Percentiles rank a stretch among this genome's conserved stretches.
These are phyloP conservation scores for Dissophora ornata DNA, from an alignment of 192 early-diverging fungal species.

Conservation along the genomic window DNA sequence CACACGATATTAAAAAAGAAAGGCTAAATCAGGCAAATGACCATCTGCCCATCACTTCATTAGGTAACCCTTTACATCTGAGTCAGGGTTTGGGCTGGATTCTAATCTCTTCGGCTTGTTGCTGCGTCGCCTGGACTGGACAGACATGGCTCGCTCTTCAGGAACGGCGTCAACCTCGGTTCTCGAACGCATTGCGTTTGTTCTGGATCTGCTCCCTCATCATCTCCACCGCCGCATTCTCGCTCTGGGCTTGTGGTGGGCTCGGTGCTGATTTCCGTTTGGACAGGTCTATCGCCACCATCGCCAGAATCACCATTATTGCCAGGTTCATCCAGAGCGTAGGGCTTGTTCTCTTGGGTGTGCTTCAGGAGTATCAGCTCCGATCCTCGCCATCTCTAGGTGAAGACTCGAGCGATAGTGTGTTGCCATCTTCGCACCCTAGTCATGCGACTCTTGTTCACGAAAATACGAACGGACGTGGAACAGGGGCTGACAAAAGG, in stretches of 20 bases:
- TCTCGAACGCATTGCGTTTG: slow-evolving; percentile 19
- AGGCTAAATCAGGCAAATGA: background rate
- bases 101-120: slow-evolving; percentile 24
- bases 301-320: slow-evolving; percentile 8
- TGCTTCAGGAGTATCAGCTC: slow-evolving; percentile 19
- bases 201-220: slow-evolving; percentile 35
- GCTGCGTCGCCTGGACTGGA: slow-evolving; percentile 27
- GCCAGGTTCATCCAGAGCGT: slow-evolving; percentile 29
- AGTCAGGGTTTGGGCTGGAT: slow-evolving; percentile 4
- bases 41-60: too few relatives aligned
- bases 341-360: slow-evolving; percentile 6
- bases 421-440: slow-evolving; percentile 5
- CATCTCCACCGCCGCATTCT: slow-evolving; percentile 25
- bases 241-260: slow-evolving; percentile 11
- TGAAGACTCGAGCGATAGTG: background rate
- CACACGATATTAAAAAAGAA: background rate
- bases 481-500: slow-evolving; percentile 10
- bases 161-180: slow-evolving; percentile 18
- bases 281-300: background rate
- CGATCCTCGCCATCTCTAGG: background rate
- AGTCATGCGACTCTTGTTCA: slow-evolving; percentile 26
- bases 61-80: background rate
- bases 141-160: slow-evolving; percentile 22
- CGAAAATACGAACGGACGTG: background rate
- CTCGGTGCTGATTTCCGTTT: background rate